Evolutionary conservation across 148 eudicot genomes (phyloP).

Genomic region (Cornus kousa): DNA sequence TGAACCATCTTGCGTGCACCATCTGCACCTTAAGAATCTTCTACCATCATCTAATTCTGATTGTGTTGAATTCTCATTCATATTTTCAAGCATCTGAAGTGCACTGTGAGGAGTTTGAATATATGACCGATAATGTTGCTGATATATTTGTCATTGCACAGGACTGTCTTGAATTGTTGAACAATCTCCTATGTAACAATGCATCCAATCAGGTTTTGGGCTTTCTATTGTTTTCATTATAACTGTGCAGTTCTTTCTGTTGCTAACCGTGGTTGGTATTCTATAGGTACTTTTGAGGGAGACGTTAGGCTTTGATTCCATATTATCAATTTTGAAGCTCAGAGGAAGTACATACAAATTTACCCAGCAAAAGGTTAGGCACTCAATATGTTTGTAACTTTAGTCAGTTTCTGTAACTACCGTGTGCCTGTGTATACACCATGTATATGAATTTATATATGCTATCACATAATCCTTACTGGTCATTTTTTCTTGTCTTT

Average conservation of each 20-base stretch:
- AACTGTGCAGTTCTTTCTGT: background rate
- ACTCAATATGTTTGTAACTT: slow-evolving; percentile 6
- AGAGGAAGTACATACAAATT: slow-evolving; percentile 77
- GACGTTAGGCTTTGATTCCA: slow-evolving; percentile 86
- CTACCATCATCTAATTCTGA: background rate
- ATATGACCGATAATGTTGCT: slow-evolving; percentile 8
- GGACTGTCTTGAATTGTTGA: slow-evolving; percentile 94
- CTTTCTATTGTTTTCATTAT: slow-evolving; percentile 6
- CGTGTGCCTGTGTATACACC: background rate
- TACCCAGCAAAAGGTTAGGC: slow-evolving; percentile 94
- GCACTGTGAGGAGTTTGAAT: background rate
- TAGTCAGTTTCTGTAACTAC: slow-evolving; percentile 1
- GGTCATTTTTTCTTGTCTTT: slow-evolving; percentile 25
- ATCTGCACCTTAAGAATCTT: background rate
- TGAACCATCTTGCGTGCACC: background rate
- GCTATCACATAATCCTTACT: slow-evolving; percentile 23
- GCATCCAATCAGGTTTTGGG: slow-evolving; percentile 77
- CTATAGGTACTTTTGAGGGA: slow-evolving; percentile 86
- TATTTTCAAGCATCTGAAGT: background rate
- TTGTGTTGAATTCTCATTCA: background rate
- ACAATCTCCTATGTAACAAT: slow-evolving; percentile 79
- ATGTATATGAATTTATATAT: slow-evolving; percentile 6
- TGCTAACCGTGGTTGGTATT: slow-evolving; percentile 17
- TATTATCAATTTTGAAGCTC: slow-evolving; percentile 78
- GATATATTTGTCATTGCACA: slow-evolving; percentile 33